These are phyloP conservation scores for Tuber magnatum DNA, from an alignment of 495 filamentous ascomycete genomes.

Conservation along the genomic window DNA sequence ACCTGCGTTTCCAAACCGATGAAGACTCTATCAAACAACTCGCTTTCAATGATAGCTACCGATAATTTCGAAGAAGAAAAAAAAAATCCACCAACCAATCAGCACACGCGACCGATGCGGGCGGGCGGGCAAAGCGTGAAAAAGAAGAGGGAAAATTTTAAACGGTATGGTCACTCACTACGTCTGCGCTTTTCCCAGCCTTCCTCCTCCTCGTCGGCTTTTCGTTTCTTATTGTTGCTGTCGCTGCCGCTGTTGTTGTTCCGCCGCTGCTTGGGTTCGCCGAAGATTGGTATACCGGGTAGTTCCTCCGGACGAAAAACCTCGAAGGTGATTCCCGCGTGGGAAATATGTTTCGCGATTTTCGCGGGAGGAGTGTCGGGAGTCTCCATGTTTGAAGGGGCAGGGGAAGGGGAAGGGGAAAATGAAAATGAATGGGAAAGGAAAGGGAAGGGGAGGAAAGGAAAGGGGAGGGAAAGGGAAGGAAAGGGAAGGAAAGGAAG, in stretches of 20 bases:
- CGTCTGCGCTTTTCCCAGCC: constrained; percentile 15
- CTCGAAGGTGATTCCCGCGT: constrained; percentile 25
- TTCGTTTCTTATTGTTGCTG: constrained; percentile 13
- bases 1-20: constrained; percentile 17
- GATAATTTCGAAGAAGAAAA: background rate
- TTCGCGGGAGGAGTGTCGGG: background rate
- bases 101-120: background rate
- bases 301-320: constrained; percentile 25
- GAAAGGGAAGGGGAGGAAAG: background rate
- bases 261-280: constrained; percentile 17
- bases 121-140: background rate
- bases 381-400: background rate
- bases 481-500: background rate
- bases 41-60: constrained; percentile 20
- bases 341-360: background rate
- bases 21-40: constrained; percentile 21
- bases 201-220: constrained; percentile 18
- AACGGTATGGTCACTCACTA: background rate
- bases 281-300: constrained; percentile 23
- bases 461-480: background rate
- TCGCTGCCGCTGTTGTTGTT: background rate
- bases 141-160: background rate
- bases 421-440: background rate
- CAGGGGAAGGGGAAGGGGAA: background rate
- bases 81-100: background rate